Percentiles rank a stretch among this genome's conserved stretches.
Evolutionary conservation across 176 grass and related monocot species (phyloP).

Genomic region (Leersia perrieri): DNA sequence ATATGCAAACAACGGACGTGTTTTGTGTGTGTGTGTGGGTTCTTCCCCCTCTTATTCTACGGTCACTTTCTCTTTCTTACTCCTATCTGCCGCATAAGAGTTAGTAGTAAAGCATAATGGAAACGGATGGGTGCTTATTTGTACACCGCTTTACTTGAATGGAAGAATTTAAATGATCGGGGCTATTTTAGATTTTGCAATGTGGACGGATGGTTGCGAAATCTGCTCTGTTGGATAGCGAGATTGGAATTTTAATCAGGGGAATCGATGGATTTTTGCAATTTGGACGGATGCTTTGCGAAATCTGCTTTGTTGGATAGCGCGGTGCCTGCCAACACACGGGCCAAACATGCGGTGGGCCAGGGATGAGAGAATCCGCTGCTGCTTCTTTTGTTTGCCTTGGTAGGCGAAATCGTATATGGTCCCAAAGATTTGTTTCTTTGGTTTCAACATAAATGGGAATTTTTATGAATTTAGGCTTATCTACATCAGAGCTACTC

Average conservation of each 20-base stretch:
- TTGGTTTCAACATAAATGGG: background rate
- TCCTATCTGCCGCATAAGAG: background rate
- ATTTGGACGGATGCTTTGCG: slow-evolving; percentile 8
- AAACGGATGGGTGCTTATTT: background rate
- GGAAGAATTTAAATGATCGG: background rate
- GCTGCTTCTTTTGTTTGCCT: background rate
- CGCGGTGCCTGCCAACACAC: background rate
- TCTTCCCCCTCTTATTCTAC: background rate
- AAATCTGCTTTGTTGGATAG: background rate
- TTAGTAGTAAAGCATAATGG: background rate
- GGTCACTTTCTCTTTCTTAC: too few relatives aligned
- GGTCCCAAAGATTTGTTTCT: background rate
- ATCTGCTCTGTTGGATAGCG: background rate
- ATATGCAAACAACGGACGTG: background rate
- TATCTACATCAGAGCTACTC: slow-evolving; percentile 21
- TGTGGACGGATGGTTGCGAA: background rate
- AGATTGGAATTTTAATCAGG: too few relatives aligned
- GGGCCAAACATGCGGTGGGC: background rate
- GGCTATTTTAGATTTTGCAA: background rate
- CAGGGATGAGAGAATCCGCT: background rate
- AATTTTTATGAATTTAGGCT: background rate
- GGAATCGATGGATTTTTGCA: too few relatives aligned
- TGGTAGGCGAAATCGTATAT: background rate
- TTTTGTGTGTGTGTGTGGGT: too few relatives aligned
- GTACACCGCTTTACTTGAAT: background rate